These are phyloP conservation scores for Chiua virens DNA, from an alignment of 768 basidiomycete species.

Conservation along the genomic window DNA sequence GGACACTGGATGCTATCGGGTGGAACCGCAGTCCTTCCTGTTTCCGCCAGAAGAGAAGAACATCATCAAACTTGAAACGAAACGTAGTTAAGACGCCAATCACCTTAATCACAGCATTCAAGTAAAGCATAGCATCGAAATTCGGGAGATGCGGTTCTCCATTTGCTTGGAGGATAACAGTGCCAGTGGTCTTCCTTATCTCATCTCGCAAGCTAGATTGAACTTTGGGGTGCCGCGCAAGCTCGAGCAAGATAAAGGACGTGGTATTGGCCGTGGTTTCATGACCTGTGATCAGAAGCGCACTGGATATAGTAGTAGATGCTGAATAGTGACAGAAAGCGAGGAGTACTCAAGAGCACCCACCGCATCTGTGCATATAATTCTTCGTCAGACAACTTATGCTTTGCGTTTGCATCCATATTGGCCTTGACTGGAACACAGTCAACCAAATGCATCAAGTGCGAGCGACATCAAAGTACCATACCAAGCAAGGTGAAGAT, in stretches of 20 bases:
- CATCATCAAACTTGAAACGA: too few relatives aligned
- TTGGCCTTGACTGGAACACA: conserved; percentile 19
- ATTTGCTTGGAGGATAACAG: not conserved
- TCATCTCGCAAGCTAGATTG: conserved; percentile 55
- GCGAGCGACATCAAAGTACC: not conserved
- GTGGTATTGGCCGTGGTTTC: conserved; percentile 59
- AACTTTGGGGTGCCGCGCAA: conserved; percentile 53
- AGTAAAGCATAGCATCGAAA: conserved; percentile 49
- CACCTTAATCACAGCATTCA: conserved; percentile 38
- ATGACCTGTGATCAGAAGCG: conserved; percentile 48
- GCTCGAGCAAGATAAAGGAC: conserved; percentile 60
- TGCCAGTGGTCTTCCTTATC: conserved; percentile 6
- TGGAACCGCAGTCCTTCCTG: conserved; percentile 48
- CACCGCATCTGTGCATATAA: conserved; percentile 17
- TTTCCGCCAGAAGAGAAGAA: conserved; percentile 6
- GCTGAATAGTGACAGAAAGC: too few relatives aligned
- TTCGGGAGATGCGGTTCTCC: conserved; percentile 31
- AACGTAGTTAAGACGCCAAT: not conserved
- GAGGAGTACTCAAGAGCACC: not conserved
- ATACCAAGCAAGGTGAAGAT: conserved; percentile 40
- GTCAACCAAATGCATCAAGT: not conserved
- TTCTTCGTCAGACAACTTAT: conserved; percentile 15
- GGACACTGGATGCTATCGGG: conserved; percentile 48
- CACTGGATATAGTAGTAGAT: conserved; percentile 28
- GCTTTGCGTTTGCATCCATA: conserved; percentile 16